Evolutionary conservation across 169 alveolate genomes (phyloP).

Genomic region (Eimeria acervulina): DNA sequence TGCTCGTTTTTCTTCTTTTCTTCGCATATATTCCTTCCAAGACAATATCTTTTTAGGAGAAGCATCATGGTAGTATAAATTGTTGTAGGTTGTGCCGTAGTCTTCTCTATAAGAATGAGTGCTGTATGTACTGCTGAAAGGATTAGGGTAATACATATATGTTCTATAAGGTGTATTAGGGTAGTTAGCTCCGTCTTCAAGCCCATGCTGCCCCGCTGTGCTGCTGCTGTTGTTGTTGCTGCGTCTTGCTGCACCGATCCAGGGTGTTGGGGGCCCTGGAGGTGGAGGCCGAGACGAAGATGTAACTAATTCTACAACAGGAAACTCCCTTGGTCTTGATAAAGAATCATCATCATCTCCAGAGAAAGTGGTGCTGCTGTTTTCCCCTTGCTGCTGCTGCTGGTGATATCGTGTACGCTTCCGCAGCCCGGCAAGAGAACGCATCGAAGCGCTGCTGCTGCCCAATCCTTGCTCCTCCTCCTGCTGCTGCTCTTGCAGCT

Average conservation of each 20-base stretch:
- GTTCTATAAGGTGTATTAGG: slow-evolving; percentile 61
- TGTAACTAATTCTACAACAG: slow-evolving; percentile 13
- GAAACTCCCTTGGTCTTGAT: neutral
- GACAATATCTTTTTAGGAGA: neutral
- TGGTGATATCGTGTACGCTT: neutral
- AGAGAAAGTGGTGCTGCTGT: neutral
- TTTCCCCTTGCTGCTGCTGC: neutral
- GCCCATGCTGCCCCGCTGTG: neutral
- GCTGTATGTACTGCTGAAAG: slow-evolving; percentile 61
- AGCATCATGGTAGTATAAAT: slow-evolving; percentile 25
- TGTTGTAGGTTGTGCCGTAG: neutral
- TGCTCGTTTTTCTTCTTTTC: neutral
- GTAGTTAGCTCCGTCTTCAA: neutral
- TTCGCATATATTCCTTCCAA: slow-evolving; percentile 29
- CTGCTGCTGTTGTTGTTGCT: neutral
- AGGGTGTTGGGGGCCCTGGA: neutral
- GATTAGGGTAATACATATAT: slow-evolving; percentile 47
- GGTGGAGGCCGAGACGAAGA: slow-evolving; percentile 45
- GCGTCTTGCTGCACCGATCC: neutral
- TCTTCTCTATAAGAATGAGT: slow-evolving; percentile 52
- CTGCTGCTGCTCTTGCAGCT: neutral
- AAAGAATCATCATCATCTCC: neutral
- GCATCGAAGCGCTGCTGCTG: slow-evolving; percentile 14
- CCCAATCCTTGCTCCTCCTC: neutral
- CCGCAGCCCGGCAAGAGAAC: slow-evolving; percentile 19